Evolutionary conservation across 1,139 yeast genomes (phyloP).

Genomic region (Taphrina flavorubra): DNA sequence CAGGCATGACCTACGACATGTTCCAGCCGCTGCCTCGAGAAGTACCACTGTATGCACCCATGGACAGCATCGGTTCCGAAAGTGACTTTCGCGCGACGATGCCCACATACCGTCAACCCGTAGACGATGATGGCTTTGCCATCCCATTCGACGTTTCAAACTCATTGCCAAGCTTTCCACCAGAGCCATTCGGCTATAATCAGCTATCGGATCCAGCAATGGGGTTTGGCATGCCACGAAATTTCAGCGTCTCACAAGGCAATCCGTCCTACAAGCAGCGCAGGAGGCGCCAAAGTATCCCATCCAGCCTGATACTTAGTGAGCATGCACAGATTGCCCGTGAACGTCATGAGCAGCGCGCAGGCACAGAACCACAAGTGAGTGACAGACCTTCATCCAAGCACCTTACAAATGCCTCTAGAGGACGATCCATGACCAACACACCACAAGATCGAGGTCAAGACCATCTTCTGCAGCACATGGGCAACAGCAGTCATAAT

Average conservation of each 20-base stretch:
- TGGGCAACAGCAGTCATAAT: not conserved
- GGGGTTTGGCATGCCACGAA: conserved; percentile 15
- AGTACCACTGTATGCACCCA: not conserved
- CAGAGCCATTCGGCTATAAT: not conserved
- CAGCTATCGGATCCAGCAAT: not conserved
- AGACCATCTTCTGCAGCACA: conserved; percentile 7
- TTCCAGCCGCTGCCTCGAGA: conserved; percentile 14
- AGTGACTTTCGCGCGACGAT: conserved; percentile 3
- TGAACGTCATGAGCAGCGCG: conserved; percentile 4
- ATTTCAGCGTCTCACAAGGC: conserved; percentile 42
- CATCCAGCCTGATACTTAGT: conserved; percentile 12
- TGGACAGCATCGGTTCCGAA: conserved; percentile 1
- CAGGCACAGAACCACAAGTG: conserved; percentile 10
- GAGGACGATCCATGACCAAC: conserved; percentile 7
- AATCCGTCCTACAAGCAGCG: conserved; percentile 46
- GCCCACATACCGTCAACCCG: not conserved
- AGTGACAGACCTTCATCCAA: not conserved
- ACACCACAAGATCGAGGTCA: not conserved
- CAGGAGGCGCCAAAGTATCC: conserved; percentile 42
- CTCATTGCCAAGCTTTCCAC: not conserved
- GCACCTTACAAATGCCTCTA: not conserved
- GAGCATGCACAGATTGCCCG: conserved; percentile 14
- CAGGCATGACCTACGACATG: conserved; percentile 3
- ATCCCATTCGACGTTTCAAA: not conserved
- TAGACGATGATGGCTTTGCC: conserved; percentile 4